phyloP scores from a whole-genome alignment of 345 rosid species.

The Arabidopsis suecica region DNA sequence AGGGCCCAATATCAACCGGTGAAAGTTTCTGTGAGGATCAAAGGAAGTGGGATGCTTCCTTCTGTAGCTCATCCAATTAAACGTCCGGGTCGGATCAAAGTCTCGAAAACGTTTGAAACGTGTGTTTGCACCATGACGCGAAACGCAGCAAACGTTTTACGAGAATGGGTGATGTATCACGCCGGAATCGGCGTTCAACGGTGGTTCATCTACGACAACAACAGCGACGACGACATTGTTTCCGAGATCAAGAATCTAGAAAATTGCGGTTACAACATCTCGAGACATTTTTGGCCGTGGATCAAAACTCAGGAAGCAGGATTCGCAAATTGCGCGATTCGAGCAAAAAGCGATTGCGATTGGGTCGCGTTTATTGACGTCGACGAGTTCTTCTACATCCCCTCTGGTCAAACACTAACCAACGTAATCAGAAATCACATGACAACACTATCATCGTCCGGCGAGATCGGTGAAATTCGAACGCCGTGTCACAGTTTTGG shows the following conservation, averaged over 20 bases:
- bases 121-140: constrained; percentile 85
- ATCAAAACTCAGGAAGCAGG: constrained; percentile 88
- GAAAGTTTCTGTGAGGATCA: constrained; percentile 68
- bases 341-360: constrained; percentile 59
- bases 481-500: constrained; percentile 70
- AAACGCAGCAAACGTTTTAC: constrained; percentile 65
- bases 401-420: constrained; percentile 44
- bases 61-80: constrained; percentile 60
- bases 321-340: constrained; percentile 76
- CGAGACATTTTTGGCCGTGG: constrained; percentile 88
- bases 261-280: constrained; percentile 48
- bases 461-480: constrained; percentile 58
- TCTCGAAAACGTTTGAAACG: constrained; percentile 46
- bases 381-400: constrained; percentile 69
- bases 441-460: not conserved
- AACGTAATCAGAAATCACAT: constrained; percentile 49
- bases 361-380: constrained; percentile 91
- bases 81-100: constrained; percentile 9
- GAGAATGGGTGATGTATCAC: constrained; percentile 89
- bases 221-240: constrained; percentile 64
- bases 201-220: constrained; percentile 86
- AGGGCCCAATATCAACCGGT: constrained; percentile 38
- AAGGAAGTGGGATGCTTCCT: constrained; percentile 60
- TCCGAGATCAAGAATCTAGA: constrained; percentile 47
- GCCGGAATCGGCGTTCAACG: constrained; percentile 63